phyloP scores from a whole-genome alignment of 2,329 filamentous ascomycete genomes.

The Knufia petricola region DNA sequence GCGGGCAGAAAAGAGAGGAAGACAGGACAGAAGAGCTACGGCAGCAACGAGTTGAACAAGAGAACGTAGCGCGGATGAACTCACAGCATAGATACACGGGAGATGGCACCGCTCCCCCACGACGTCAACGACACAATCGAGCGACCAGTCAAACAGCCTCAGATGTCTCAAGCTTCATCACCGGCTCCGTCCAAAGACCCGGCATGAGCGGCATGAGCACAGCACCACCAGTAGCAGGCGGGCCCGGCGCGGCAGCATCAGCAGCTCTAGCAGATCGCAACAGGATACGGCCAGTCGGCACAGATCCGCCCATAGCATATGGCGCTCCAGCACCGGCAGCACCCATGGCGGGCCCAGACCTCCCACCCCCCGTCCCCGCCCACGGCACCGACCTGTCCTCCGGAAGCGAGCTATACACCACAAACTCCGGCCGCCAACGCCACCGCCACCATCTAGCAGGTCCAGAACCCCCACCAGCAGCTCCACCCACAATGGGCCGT shows the following conservation, averaged over 20 bases:
- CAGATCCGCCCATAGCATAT: slow-evolving; percentile 26
- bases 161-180: slow-evolving; percentile 18
- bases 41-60: slow-evolving; percentile 43
- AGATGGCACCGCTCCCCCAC: slow-evolving; percentile 46
- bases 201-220: slow-evolving; percentile 13
- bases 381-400: slow-evolving; percentile 28
- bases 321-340: slow-evolving; percentile 21
- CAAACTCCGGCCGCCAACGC: slow-evolving; percentile 22
- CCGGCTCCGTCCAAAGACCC: slow-evolving; percentile 11
- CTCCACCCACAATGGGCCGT: no score
- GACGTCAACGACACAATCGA: slow-evolving; percentile 16
- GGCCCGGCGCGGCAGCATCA: slow-evolving; percentile 19
- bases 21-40: slow-evolving; percentile 49
- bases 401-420: slow-evolving; percentile 26
- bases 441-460: slow-evolving; percentile 25
- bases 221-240: slow-evolving; percentile 12
- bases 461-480: slow-evolving; percentile 22
- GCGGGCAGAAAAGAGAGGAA: slow-evolving; percentile 47
- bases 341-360: slow-evolving; percentile 24
- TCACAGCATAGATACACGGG: slow-evolving; percentile 59
- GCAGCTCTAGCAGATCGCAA: slow-evolving; percentile 21
- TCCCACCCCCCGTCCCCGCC: slow-evolving; percentile 33
- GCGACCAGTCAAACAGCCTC: slow-evolving; percentile 21
- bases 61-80: slow-evolving; percentile 42
- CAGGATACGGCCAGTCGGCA: slow-evolving; percentile 24